Evolutionary conservation across 768 basidiomycete species (phyloP).

Genomic region (Mycena albidolilacea): DNA sequence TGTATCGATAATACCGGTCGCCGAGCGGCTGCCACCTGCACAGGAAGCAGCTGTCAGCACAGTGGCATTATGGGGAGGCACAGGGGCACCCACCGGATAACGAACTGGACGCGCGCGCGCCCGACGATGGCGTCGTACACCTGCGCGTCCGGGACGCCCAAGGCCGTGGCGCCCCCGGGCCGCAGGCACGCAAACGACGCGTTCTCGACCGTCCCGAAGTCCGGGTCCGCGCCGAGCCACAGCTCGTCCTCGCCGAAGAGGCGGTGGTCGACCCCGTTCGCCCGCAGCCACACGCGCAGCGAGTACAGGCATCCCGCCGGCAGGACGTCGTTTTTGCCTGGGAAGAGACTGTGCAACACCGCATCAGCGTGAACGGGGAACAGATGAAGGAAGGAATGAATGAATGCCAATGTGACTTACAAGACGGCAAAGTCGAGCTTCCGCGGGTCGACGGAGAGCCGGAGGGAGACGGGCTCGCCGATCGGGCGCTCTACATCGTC

Average conservation of each 20-base stretch:
- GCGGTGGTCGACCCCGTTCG: constrained; percentile 71
- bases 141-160: constrained; percentile 53
- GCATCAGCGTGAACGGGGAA: not conserved
- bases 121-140: constrained; percentile 72
- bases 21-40: constrained; percentile 66
- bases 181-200: constrained; percentile 70
- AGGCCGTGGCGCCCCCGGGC: constrained; percentile 42
- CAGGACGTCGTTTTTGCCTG: constrained; percentile 66
- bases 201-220: constrained; percentile 70
- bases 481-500: constrained; percentile 70
- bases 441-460: constrained; percentile 67
- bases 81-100: constrained; percentile 59
- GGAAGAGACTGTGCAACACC: constrained; percentile 61
- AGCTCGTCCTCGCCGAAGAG: constrained; percentile 76
- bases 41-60: not conserved
- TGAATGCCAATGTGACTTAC: constrained; percentile 52
- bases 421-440: constrained; percentile 73
- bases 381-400: not conserved
- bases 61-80: not conserved
- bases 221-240: constrained; percentile 78
- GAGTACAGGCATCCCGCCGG: constrained; percentile 70
- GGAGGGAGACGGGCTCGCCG: constrained; percentile 62
- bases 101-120: constrained; percentile 69
- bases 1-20: constrained; percentile 65
- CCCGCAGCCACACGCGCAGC: constrained; percentile 76